Conservation (phyloP, 2,329 filamentous ascomycete species). For the Metarhizium sp. region DNA sequence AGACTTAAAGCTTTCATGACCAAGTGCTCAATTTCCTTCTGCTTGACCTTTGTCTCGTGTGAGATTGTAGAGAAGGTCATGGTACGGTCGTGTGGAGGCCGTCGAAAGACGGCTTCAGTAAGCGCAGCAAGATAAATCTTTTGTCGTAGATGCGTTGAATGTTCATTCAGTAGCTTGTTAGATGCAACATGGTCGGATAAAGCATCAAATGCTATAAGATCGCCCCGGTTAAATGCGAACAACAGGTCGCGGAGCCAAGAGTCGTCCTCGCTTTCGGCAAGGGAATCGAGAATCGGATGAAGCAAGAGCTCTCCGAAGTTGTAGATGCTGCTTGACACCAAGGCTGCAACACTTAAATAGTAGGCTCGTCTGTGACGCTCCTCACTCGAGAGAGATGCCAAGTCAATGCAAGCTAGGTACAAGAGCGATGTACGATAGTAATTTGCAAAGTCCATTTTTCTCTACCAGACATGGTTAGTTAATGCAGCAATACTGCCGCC, state of each 20-base stretch:
- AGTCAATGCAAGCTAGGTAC: constrained; percentile 91
- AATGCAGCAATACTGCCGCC: not conserved
- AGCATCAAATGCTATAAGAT: constrained; percentile 77
- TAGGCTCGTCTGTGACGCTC: constrained; percentile 82
- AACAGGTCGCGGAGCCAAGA: constrained; percentile 92
- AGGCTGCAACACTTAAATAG: constrained; percentile 82
- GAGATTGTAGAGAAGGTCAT: constrained; percentile 88
- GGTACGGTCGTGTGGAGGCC: constrained; percentile 87
- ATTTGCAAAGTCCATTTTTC: constrained; percentile 83
- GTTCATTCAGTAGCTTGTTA: constrained; percentile 68
- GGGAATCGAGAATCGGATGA: constrained; percentile 86
- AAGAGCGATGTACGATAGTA: constrained; percentile 98
- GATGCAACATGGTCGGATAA: constrained; percentile 73
- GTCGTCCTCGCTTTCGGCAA: constrained; percentile 60
- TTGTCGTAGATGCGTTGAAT: constrained; percentile 80
- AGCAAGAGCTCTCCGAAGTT: constrained; percentile 99
- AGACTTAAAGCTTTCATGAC: constrained; percentile 99
- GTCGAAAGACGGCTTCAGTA: constrained; percentile 92
- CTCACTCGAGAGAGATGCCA: constrained; percentile 60
- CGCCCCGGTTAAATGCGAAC: constrained; percentile 94
- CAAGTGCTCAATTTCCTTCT: constrained; percentile 90
- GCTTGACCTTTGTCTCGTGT: constrained; percentile 82
- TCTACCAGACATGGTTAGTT: constrained; percentile 15
- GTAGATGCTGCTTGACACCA: constrained; percentile 93
- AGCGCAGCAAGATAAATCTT: constrained; percentile 97